Evolutionary conservation across 108 stramenopile genomes (phyloP), one percentile per base, ranked within the genome.

Genomic region (Nitzschia sp.): DNA sequence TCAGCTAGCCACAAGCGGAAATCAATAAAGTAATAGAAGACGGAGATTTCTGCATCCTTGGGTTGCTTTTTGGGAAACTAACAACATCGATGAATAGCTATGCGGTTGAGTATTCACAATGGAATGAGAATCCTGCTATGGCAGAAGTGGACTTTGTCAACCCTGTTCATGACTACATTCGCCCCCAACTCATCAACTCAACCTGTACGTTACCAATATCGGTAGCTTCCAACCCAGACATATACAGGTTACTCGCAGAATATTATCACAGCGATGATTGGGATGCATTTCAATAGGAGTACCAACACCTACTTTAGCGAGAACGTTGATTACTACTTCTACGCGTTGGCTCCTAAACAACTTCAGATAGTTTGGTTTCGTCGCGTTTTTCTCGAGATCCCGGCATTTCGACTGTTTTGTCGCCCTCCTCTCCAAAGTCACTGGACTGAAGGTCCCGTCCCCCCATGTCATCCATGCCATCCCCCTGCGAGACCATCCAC

Each of bases 81-180:
- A n/a, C n/a, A n/a, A n/a, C n/a, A n/a, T n/a, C n/a, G n/a, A n/a
- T n/a, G n/a, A n/a, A n/a, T n/a, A n/a, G n/a, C n/a, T n/a, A n/a
- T n/a, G 45, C 68, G 80, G 69, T 80, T 61, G 66, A 62, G 2
- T 68, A 68, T 30, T 2, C 66, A 5, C 36, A 63, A 65, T 34
- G 32, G 32, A 59, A 59, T 59, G 31, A 9, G n/a, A 59, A 36
- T 11, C 35, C 63, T 34, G 23, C 71, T 55, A 32, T 57, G 25
- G 29, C 33, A 34, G 51, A 90, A 11, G 92, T 95, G 25, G 93
- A 97, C 65, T 90, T 95, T 31, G 72, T 96, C 46, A 96, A 95
- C 59, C 98, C 97, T n/a, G 82, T 95, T 27, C 94, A 93, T 71
- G 98, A 98, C 69, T 97, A 97, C 59, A 90, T 99, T 38, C 89